Evolutionary conservation across 169 alveolate species (phyloP), one percentile per base, ranked within the genome.

Genomic region (Plasmodium gallinaceum): DNA sequence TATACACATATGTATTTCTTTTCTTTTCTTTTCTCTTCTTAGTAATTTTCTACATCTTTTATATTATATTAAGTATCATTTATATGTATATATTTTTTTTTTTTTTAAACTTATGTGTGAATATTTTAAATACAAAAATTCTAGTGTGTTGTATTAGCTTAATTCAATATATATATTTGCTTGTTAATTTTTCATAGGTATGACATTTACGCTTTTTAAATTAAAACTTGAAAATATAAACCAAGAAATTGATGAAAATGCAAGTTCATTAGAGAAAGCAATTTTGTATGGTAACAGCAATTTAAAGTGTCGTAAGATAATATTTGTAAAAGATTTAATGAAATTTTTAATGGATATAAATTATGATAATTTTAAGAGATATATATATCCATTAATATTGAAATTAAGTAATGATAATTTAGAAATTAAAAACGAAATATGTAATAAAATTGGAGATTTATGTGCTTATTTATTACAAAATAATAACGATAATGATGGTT

Each of bases 391-490:
- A 22, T 48, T 83, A 26, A 14, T 83, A 9, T 65, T 83, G 39
- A 83, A 68, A 39, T 20, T 83, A 39, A 66, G 91, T 46, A 57
- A 83, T 22, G 91, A 83, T 39, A 69, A 42, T 22, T 45, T 52
- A 42, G 91, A 83, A 68, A 68, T 83, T n/a, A 57, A 83, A 83
- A 14, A 83, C 26, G 91, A 83, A 71, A 14, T 83, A 20, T 83
- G 91, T 57, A 68, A 71, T 16, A 58, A 54, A 60, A 54, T 83
- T 20, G 91, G 91, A 7, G 91, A 83, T 32, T 71, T 83, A 42
- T 83, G 91, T 66, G 91, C 91, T 3, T 83, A 83, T 32, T 10
- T 83, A n/a, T 46, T 83, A 48, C 91, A 83, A 62, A 83, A 60
- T 48, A 68, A 68, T 71, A 83, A 48, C 45, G 52, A 48, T 43